Evolutionary conservation across 345 rosid species (phyloP).

Genomic region (Arabidopsis thaliana): DNA sequence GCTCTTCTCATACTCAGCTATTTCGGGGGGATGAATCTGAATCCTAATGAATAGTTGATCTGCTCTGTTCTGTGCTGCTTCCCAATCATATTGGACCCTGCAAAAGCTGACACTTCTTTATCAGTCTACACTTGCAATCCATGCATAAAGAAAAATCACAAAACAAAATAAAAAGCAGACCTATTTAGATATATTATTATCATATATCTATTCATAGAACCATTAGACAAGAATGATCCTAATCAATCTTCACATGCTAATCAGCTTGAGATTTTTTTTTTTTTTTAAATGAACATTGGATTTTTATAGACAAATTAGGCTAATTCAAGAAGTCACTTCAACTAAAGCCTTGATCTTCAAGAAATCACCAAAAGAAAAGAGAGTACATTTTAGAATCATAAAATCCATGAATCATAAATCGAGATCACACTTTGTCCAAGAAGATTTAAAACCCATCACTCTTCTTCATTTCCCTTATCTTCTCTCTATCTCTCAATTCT

Average conservation of each 20-base stretch:
- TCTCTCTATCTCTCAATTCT: conserved; percentile 41
- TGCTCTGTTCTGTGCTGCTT: conserved; percentile 44
- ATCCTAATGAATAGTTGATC: conserved; percentile 24
- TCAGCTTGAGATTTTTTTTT: conserved; percentile 10
- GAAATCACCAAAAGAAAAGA: background rate
- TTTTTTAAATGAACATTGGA: background rate
- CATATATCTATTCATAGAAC: background rate
- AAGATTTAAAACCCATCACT: conserved; percentile 58
- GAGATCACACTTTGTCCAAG: conserved; percentile 72
- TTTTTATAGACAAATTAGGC: background rate
- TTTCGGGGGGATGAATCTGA: conserved; percentile 46
- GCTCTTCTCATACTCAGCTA: conserved; percentile 17
- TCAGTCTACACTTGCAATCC: conserved; percentile 35
- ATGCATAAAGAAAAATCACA: background rate
- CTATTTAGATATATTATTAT: background rate
- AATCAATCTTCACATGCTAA: conserved; percentile 13
- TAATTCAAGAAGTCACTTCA: conserved; percentile 8
- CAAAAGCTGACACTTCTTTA: conserved; percentile 35
- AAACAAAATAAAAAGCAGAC: background rate
- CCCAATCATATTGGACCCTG: conserved; percentile 42
- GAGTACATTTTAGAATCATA: background rate
- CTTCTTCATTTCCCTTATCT: conserved; percentile 59
- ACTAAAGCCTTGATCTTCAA: conserved; percentile 23
- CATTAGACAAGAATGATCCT: conserved; percentile 5
- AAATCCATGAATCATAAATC: conserved; percentile 37